These are phyloP conservation scores for Penicillium sp. DNA, from an alignment of 2,329 filamentous ascomycete genomes.

Conservation along the genomic window DNA sequence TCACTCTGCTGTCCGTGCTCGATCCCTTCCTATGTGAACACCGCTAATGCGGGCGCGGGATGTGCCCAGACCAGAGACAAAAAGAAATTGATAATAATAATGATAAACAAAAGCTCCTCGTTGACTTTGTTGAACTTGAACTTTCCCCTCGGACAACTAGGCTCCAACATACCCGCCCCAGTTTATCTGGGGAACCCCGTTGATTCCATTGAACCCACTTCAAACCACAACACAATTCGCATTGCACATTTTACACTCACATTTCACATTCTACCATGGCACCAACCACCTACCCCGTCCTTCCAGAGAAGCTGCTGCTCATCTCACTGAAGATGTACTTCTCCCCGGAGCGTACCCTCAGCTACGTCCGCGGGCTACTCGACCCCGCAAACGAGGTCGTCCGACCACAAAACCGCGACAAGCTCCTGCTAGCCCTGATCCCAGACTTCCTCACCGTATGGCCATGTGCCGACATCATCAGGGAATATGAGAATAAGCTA, in stretches of 20 bases:
- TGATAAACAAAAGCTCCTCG: no score
- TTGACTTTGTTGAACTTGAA: no score
- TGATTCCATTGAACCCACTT: neutral
- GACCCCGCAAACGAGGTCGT: constrained; percentile 44
- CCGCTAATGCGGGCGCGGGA: constrained; percentile 15
- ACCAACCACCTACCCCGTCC: constrained; percentile 24
- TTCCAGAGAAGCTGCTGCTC: constrained; percentile 37
- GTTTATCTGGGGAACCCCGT: constrained; percentile 4
- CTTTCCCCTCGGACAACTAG: neutral
- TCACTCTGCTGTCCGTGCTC: constrained; percentile 5
- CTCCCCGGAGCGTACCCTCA: constrained; percentile 47
- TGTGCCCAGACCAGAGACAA: neutral
- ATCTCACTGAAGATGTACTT: constrained; percentile 41
- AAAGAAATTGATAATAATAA: neutral
- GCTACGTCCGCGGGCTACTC: constrained; percentile 52
- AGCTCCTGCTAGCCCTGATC: constrained; percentile 68
- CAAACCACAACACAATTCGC: neutral
- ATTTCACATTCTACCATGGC: constrained; percentile 9
- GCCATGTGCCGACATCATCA: constrained; percentile 40
- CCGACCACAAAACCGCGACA: constrained; percentile 41
- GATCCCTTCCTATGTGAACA: neutral
- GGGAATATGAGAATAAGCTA: constrained; percentile 26
- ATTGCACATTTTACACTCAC: no score
- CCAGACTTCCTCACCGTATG: constrained; percentile 68
- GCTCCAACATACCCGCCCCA: constrained; percentile 1